phyloP scores from a whole-genome alignment of 129 eudicot genomes.

The Artemisia tridentata region DNA sequence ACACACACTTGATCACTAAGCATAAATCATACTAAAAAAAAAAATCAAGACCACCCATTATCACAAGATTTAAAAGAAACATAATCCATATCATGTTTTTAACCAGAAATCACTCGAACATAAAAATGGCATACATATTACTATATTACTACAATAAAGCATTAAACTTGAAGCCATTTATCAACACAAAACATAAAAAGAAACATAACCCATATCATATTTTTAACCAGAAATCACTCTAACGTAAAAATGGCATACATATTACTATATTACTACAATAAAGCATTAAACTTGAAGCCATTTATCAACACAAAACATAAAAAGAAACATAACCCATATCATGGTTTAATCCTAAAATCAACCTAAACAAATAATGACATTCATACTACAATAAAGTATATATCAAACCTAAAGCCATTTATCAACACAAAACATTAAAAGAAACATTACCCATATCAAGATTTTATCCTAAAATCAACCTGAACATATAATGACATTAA shows the following conservation, averaged over 20 bases:
- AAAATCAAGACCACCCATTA: background rate
- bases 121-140: background rate
- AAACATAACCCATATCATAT: too few relatives aligned
- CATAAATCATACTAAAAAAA: conserved; percentile 13
- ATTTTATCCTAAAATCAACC: background rate
- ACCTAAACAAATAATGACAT: background rate
- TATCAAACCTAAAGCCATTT: conserved; percentile 5
- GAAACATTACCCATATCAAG: conserved; percentile 6
- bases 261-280: background rate
- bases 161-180: too few relatives aligned
- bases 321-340: conserved; percentile 1
- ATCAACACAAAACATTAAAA: background rate
- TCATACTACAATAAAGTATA: background rate
- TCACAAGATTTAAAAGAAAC: background rate
- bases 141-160: too few relatives aligned
- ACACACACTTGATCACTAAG: conserved; percentile 12
- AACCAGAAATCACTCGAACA: conserved; percentile 10
- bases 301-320: background rate
- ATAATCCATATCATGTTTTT: conserved; percentile 7
- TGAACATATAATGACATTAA: conserved; percentile 11
- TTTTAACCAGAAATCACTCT: too few relatives aligned
- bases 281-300: conserved; percentile 9
- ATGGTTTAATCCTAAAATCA: background rate
- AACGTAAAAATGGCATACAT: too few relatives aligned
- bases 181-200: too few relatives aligned